Percentiles rank a stretch among this genome's conserved stretches.
These are phyloP conservation scores for Fusarium sororula DNA, from an alignment of 2,329 filamentous ascomycete genomes.

Conservation along the genomic window DNA sequence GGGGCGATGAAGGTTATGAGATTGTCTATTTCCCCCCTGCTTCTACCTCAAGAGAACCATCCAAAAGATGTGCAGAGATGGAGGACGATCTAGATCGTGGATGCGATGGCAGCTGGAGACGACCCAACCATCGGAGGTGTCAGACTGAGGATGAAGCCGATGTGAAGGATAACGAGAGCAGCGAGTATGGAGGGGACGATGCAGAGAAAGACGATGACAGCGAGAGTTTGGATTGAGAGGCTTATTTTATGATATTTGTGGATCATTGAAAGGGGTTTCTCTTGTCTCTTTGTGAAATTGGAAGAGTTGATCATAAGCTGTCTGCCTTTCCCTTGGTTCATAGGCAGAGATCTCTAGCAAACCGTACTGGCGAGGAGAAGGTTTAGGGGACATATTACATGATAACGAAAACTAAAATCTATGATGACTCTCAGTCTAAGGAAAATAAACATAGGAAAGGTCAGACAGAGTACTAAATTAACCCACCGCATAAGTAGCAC, in stretches of 20 bases:
- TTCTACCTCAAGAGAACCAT: neutral
- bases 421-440: too few relatives aligned
- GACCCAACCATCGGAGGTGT: neutral
- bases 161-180: neutral
- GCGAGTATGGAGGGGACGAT: neutral
- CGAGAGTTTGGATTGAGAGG: neutral
- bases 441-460: too few relatives aligned
- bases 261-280: neutral
- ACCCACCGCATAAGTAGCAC: too few relatives aligned
- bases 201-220: neutral
- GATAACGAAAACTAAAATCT: too few relatives aligned
- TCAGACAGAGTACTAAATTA: too few relatives aligned
- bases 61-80: neutral
- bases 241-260: neutral
- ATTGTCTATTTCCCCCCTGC: neutral
- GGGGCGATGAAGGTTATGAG: neutral
- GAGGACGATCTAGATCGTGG: neutral
- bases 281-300: too few relatives aligned
- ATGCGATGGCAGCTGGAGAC: neutral
- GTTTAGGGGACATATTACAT: too few relatives aligned
- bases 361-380: too few relatives aligned
- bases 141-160: neutral
- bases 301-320: too few relatives aligned
- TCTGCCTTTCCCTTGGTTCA: too few relatives aligned
- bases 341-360: too few relatives aligned